Conservation (phyloP, 495 filamentous ascomycete genomes). For the Bombardia bombarda region DNA sequence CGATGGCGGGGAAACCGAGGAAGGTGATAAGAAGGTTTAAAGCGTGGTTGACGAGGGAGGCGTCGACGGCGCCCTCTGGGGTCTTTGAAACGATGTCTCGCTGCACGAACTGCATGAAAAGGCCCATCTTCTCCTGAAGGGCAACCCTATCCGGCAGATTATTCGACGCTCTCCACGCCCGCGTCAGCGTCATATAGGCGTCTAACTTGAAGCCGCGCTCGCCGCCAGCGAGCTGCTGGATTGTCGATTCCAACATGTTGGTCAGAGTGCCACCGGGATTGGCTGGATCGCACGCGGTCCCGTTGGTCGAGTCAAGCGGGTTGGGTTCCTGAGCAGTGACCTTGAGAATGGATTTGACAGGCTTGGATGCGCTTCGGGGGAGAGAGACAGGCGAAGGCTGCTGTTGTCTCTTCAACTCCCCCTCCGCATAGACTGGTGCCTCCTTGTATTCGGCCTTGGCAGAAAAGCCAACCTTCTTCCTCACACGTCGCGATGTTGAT, state of each 20-base stretch:
- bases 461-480: constrained; percentile 72
- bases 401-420: constrained; percentile 29
- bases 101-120: constrained; percentile 69
- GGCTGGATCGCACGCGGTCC: constrained; percentile 22
- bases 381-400: constrained; percentile 35
- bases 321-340: constrained; percentile 40
- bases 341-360: constrained; percentile 85
- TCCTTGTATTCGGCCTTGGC: constrained; percentile 65
- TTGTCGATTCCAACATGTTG: constrained; percentile 76
- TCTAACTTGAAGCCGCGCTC: constrained; percentile 67
- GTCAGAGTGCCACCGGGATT: constrained; percentile 42
- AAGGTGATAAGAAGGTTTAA: constrained; percentile 67
- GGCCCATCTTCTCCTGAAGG: constrained; percentile 63
- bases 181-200: constrained; percentile 72
- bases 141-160: constrained; percentile 62
- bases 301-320: constrained; percentile 31
- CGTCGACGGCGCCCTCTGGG: constrained; percentile 44
- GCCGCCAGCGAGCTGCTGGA: constrained; percentile 66
- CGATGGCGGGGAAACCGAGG: constrained; percentile 57
- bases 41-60: constrained; percentile 63
- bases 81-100: constrained; percentile 59
- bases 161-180: constrained; percentile 70
- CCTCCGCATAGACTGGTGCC: constrained; percentile 39
- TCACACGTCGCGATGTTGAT: constrained; percentile 42
- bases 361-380: constrained; percentile 56